phyloP scores from a whole-genome alignment of 176 grass and related monocot genomes.

The Rhynchospora breviuscula region DNA sequence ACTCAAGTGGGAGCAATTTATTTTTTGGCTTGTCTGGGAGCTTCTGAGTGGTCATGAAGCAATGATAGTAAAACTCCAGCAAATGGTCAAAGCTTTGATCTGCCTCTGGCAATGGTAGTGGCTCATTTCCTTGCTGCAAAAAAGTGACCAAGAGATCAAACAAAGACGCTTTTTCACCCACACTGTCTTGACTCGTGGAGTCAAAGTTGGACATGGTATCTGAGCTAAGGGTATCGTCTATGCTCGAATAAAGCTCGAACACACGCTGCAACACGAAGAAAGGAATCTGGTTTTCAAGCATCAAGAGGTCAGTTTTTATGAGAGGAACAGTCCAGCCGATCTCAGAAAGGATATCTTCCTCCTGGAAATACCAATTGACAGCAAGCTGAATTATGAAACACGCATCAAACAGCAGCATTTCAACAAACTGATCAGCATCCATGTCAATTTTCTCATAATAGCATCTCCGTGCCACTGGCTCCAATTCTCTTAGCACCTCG shows the following conservation, averaged over 20 bases:
- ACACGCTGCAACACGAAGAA: slow-evolving; percentile 10
- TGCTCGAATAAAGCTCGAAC: slow-evolving; percentile 1
- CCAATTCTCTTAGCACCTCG: neutral
- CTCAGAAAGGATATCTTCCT: slow-evolving; percentile 1
- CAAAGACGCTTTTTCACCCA: neutral
- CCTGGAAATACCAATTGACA: neutral
- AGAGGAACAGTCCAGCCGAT: slow-evolving; percentile 16
- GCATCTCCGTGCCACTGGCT: neutral
- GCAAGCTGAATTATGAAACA: slow-evolving; percentile 11
- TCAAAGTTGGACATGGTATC: neutral
- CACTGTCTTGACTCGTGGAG: slow-evolving; percentile 6
- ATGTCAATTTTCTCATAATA: slow-evolving; percentile 22
- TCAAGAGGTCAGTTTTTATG: slow-evolving; percentile 17
- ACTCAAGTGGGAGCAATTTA: neutral
- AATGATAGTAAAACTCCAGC: slow-evolving; percentile 23
- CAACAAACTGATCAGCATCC: slow-evolving; percentile 3
- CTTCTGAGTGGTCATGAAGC: slow-evolving; percentile 10
- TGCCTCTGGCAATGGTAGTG: neutral
- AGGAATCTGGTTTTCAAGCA: slow-evolving; percentile 30
- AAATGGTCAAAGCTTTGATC: slow-evolving; percentile 20
- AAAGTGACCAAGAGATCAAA: neutral
- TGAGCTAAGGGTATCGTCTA: neutral
- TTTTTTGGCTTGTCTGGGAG: neutral
- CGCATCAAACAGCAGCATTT: slow-evolving; percentile 1
- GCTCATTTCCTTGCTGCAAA: slow-evolving; percentile 2